phyloP scores from a whole-genome alignment of 805 yeast genomes.

The Schizosaccharomyces lindneri region DNA sequence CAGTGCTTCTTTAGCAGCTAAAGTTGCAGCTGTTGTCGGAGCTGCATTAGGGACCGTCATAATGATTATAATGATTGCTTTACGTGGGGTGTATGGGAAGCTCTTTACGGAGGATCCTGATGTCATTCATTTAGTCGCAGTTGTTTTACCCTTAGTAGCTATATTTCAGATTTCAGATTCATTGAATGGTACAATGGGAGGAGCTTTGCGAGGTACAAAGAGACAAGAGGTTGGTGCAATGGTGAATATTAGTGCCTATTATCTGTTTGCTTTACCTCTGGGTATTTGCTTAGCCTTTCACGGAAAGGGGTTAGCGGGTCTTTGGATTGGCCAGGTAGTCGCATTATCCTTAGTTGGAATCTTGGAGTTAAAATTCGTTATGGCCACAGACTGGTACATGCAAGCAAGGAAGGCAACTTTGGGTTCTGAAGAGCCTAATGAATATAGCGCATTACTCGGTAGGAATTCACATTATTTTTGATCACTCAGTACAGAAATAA shows the following conservation, averaged over 20 bases:
- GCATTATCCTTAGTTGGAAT: conserved; percentile 9
- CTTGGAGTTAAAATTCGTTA: conserved; percentile 7
- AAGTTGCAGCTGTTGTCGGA: conserved; percentile 18
- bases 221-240: conserved; percentile 48
- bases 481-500: too few relatives aligned
- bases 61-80: conserved; percentile 19
- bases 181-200: conserved; percentile 44
- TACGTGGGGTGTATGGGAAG: conserved; percentile 25
- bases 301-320: conserved; percentile 28
- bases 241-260: conserved; percentile 45
- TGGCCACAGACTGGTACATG: conserved; percentile 8
- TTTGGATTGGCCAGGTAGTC: conserved; percentile 50
- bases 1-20: conserved; percentile 20
- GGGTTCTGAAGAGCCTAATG: conserved; percentile 3
- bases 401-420: conserved; percentile 9
- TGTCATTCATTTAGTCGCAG: conserved; percentile 27
- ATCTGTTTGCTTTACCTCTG: conserved; percentile 42
- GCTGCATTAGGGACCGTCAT: conserved; percentile 11
- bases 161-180: conserved; percentile 46
- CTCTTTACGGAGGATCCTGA: conserved; percentile 38
- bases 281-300: conserved; percentile 34
- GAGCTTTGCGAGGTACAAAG: conserved; percentile 53
- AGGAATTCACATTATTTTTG: neutral
- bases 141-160: conserved; percentile 39
- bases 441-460: neutral